Evolutionary conservation across 1,284 basidiomycete species (phyloP).

Genomic region (Tilletia caries): DNA sequence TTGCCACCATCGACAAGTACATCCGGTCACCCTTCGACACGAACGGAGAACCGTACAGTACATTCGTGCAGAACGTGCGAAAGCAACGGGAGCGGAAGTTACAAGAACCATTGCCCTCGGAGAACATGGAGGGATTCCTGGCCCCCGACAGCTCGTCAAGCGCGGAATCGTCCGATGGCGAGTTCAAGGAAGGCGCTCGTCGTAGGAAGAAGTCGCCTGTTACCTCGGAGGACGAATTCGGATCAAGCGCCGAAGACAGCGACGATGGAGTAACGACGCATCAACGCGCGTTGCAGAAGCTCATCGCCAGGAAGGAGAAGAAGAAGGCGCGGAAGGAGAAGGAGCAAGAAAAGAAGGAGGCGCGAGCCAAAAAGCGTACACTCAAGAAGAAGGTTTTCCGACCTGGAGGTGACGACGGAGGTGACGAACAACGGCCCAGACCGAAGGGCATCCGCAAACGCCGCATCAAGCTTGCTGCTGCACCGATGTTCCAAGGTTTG

Average conservation of each 20-base stretch:
- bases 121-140: background rate
- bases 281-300: background rate
- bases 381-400: background rate
- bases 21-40: conserved; percentile 37
- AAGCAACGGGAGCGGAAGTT: conserved; percentile 19
- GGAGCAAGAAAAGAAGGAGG: background rate
- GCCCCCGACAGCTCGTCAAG: background rate
- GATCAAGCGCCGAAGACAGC: background rate
- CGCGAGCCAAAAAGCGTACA: conserved; percentile 1
- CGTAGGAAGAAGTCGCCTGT: background rate
- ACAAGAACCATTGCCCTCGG: conserved; percentile 4
- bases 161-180: background rate
- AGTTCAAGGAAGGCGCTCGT: background rate
- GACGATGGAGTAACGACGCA: background rate
- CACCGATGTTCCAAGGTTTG: conserved; percentile 4
- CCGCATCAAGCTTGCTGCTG: conserved; percentile 20
- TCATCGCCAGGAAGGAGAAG: background rate
- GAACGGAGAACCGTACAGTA: conserved; percentile 27
- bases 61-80: conserved; percentile 37
- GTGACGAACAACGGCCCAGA: no score
- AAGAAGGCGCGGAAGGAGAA: conserved; percentile 6
- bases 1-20: conserved; percentile 44
- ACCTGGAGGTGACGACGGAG: background rate
- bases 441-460: background rate
- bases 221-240: background rate